Evolutionary conservation across 208 protist species (phyloP).

Genomic region (Trypanosoma brucei): DNA sequence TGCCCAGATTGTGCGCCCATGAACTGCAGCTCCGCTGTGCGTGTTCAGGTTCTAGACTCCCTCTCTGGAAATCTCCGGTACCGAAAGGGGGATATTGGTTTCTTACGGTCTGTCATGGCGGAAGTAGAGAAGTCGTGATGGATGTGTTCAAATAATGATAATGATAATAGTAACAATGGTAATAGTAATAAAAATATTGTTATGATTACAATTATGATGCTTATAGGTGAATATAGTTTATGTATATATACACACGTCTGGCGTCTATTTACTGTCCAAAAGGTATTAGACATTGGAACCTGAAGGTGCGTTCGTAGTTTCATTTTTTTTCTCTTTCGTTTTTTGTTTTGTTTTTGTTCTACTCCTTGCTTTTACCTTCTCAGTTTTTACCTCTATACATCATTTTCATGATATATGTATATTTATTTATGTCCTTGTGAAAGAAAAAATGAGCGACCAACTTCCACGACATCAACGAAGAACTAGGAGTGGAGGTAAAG

Average conservation of each 20-base stretch:
- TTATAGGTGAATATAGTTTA: too few species aligned
- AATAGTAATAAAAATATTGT: too few species aligned
- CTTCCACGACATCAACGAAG: too few species aligned
- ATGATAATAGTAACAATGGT: not conserved
- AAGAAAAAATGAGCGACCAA: too few species aligned
- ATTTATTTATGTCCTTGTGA: too few species aligned
- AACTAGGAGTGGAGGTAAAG: too few species aligned
- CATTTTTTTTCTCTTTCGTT: constrained; percentile 15
- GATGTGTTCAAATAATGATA: not conserved
- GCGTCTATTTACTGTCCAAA: too few species aligned
- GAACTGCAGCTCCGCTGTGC: constrained; percentile 14
- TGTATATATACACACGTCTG: too few species aligned
- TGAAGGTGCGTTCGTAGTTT: not conserved
- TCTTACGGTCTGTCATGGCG: constrained; percentile 6
- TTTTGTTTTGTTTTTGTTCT: constrained; percentile 19
- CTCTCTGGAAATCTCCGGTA: constrained; percentile 27
- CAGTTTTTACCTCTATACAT: not conserved
- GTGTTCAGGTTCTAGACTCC: constrained; percentile 12
- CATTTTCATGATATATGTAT: too few species aligned
- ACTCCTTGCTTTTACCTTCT: not conserved
- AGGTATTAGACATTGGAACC: not conserved
- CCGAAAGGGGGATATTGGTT: constrained; percentile 6
- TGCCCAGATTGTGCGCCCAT: constrained; percentile 26
- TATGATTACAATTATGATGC: too few species aligned
- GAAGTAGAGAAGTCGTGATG: not conserved